Conservation (phyloP, 106 monocot species). For the Triglochin maritima region DNA sequence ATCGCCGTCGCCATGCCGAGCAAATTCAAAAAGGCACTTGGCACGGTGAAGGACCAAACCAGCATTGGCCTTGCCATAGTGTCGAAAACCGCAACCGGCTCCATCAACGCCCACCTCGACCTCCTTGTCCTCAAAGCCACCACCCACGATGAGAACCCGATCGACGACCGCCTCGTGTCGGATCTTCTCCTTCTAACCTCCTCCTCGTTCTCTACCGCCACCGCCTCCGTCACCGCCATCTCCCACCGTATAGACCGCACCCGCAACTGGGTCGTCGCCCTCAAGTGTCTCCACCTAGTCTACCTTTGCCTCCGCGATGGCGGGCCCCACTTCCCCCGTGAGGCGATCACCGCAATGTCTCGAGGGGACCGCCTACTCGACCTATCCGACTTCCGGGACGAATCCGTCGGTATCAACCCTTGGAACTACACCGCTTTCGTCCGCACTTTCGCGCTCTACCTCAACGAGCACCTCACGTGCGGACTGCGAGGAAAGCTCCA, state of each 20-base stretch:
- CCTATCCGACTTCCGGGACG: constrained; percentile 35
- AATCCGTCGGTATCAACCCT: constrained; percentile 10
- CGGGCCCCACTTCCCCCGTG: constrained; percentile 32
- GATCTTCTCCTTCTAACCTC: constrained; percentile 30
- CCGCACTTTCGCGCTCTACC: constrained; percentile 48
- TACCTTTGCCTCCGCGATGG: constrained; percentile 25
- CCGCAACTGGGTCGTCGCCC: constrained; percentile 49
- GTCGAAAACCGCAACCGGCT: constrained; percentile 10
- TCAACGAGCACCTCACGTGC: constrained; percentile 38
- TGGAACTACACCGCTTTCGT: constrained; percentile 70
- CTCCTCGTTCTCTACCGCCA: constrained; percentile 24
- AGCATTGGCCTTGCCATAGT: constrained; percentile 50
- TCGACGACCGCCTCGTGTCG: constrained; percentile 18
- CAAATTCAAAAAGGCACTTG: constrained; percentile 36
- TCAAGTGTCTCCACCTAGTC: constrained; percentile 42
- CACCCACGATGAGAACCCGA: constrained; percentile 44
- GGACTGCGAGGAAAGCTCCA: constrained; percentile 27
- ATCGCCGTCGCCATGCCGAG: constrained; percentile 28
- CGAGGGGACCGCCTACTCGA: constrained; percentile 23
- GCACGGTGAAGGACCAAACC: constrained; percentile 51
- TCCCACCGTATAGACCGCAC: constrained; percentile 45
- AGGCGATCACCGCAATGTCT: constrained; percentile 12
- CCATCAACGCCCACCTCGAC: constrained; percentile 18
- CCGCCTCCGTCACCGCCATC: constrained; percentile 20
- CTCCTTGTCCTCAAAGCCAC: constrained; percentile 58